Percentiles rank a stretch among this genome's conserved stretches.
Evolutionary conservation across 1,139 yeast species (phyloP).

Genomic region (Kodamaea derodonti): DNA sequence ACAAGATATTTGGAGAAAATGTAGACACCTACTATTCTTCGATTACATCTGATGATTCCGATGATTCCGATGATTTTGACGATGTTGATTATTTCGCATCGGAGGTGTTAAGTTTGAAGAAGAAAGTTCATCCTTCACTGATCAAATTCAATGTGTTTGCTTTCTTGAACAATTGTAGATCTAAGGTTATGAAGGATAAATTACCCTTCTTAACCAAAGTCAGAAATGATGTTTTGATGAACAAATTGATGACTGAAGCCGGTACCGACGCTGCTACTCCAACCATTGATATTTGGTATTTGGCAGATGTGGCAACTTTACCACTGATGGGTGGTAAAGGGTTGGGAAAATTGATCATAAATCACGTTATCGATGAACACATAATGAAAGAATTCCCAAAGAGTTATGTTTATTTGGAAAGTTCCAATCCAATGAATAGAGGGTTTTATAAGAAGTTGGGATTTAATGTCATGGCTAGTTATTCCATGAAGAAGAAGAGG

Average conservation of each 20-base stretch:
- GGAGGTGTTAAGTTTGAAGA: conserved; percentile 16
- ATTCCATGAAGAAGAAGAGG: conserved; percentile 31
- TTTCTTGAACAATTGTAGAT: conserved; percentile 33
- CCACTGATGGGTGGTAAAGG: conserved; percentile 42
- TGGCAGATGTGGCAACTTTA: conserved; percentile 37
- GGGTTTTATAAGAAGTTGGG: conserved; percentile 48
- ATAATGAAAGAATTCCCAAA: conserved; percentile 10
- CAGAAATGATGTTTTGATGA: conserved; percentile 23
- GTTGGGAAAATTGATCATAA: conserved; percentile 32
- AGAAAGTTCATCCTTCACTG: conserved; percentile 25
- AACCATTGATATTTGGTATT: conserved; percentile 31
- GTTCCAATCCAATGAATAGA: conserved; percentile 49
- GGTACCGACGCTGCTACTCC: conserved; percentile 7
- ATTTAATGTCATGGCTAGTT: conserved; percentile 42
- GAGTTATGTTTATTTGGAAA: conserved; percentile 37
- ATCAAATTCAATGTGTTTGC: conserved; percentile 34
- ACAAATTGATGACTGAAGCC: conserved; percentile 12
- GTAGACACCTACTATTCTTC: conserved; percentile 20
- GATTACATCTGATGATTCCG: conserved; percentile 9
- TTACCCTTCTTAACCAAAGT: conserved; percentile 32
- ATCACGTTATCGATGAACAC: conserved; percentile 19
- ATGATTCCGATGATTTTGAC: conserved; percentile 12
- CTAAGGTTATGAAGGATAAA: conserved; percentile 32
- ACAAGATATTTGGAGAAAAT: conserved; percentile 24
- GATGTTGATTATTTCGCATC: conserved; percentile 15